Conservation (phyloP, 2,329 filamentous ascomycete species). For the Emydomyces testavorans region DNA sequence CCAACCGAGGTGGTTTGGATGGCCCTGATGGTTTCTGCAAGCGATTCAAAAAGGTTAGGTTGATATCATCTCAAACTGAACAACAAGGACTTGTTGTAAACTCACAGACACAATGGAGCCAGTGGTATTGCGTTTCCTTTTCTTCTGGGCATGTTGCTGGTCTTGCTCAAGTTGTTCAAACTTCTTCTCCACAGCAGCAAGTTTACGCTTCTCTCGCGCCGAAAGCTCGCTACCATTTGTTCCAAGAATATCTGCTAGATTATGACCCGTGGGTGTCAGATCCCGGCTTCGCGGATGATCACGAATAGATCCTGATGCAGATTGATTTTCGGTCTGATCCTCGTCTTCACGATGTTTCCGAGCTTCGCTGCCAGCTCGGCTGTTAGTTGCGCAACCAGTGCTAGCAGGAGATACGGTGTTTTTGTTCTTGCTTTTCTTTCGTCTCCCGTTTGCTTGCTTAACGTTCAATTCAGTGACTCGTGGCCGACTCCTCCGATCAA, state of each 20-base stretch:
- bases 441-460: conserved; percentile 37
- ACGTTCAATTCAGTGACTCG: conserved; percentile 24
- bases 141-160: conserved; percentile 38
- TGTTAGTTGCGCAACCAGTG: conserved; percentile 43
- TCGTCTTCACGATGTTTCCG: conserved; percentile 44
- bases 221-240: conserved; percentile 43
- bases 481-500: conserved; percentile 34
- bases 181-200: conserved; percentile 51
- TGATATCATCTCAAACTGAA: background rate
- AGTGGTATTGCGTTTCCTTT: conserved; percentile 34
- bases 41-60: background rate
- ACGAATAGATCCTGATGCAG: conserved; percentile 46
- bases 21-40: conserved; percentile 4
- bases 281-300: conserved; percentile 49
- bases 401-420: conserved; percentile 44
- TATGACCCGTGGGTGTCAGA: conserved; percentile 47
- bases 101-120: background rate
- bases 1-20: conserved; percentile 18
- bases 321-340: conserved; percentile 45
- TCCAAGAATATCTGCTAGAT: conserved; percentile 35
- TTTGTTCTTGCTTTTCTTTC: conserved; percentile 39
- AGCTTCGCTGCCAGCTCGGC: conserved; percentile 48
- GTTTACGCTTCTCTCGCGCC: conserved; percentile 51
- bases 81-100: background rate
- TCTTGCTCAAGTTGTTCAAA: conserved; percentile 51